These are phyloP conservation scores for Fusarium dimerum DNA, from an alignment of 2,329 filamentous ascomycete species.

Conservation along the genomic window DNA sequence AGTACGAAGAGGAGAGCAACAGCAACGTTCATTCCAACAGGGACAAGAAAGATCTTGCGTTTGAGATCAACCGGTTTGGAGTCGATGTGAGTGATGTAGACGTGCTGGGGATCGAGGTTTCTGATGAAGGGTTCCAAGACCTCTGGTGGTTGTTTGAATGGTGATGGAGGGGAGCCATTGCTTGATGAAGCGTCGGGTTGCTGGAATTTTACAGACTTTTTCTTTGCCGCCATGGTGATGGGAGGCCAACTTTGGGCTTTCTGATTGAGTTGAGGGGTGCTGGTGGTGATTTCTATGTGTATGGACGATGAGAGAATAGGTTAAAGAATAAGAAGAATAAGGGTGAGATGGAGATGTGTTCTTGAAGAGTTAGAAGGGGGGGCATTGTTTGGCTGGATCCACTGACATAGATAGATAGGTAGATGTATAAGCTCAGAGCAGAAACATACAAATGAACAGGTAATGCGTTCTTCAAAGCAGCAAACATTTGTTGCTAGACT, in stretches of 20 bases:
- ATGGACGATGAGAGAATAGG: neutral
- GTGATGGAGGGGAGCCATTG: conserved; percentile 51
- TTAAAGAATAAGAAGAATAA: conserved; percentile 8
- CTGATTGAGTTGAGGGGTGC: neutral
- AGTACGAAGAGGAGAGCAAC: conserved; percentile 66
- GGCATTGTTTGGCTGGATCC: conserved; percentile 9
- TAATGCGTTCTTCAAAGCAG: no score
- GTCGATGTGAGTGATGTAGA: conserved; percentile 88
- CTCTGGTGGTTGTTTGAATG: conserved; percentile 68
- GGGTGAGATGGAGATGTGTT: conserved; percentile 22
- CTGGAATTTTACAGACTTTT: conserved; percentile 37
- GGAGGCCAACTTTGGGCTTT: no score
- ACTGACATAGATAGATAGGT: conserved; percentile 15
- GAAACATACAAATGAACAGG: no score
- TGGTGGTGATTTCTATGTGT: neutral
- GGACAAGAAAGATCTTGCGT: conserved; percentile 78
- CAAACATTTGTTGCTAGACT: no score
- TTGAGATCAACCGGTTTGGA: conserved; percentile 69
- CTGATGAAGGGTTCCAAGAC: conserved; percentile 66
- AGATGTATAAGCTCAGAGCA: neutral
- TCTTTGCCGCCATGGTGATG: conserved; percentile 34
- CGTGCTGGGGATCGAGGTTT: conserved; percentile 64
- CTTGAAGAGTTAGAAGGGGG: conserved; percentile 11
- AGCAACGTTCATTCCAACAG: conserved; percentile 71
- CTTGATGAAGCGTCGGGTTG: conserved; percentile 24